These are phyloP conservation scores for Teunomyces lycoperdinae DNA, from an alignment of 805 yeast species.

Conservation along the genomic window DNA sequence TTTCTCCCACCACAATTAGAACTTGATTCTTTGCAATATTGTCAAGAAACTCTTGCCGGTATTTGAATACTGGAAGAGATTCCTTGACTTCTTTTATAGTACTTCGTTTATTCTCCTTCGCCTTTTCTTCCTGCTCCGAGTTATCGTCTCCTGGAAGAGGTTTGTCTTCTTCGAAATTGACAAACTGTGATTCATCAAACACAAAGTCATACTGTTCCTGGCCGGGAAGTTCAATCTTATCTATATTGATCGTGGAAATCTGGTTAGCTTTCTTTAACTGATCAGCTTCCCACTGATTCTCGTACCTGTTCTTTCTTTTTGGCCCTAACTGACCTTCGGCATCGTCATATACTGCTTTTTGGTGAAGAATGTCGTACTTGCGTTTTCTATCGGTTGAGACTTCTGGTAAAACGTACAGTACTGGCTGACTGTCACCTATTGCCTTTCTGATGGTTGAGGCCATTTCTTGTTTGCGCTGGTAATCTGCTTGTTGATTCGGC, in stretches of 20 bases:
- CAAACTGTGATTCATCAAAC: conserved; percentile 62
- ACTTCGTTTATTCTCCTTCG: conserved; percentile 5
- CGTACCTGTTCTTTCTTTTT: conserved; percentile 18
- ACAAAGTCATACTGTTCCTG: conserved; percentile 66
- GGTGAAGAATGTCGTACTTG: conserved; percentile 49
- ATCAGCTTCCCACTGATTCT: conserved; percentile 52
- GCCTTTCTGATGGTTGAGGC: conserved; percentile 14
- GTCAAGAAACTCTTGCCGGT: conserved; percentile 55
- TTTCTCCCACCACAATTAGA: conserved; percentile 76
- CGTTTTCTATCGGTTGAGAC: conserved; percentile 36
- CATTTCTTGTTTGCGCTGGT: conserved; percentile 15
- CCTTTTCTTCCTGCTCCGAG: conserved; percentile 28
- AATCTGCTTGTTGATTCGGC: conserved; percentile 15
- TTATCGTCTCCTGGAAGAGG: conserved; percentile 19
- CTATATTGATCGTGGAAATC: conserved; percentile 22
- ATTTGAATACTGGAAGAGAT: conserved; percentile 73
- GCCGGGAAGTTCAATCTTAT: conserved; percentile 40
- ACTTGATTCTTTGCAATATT: conserved; percentile 65
- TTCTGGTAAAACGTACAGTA: conserved; percentile 6
- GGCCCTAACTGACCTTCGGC: conserved; percentile 13
- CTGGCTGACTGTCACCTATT: not conserved
- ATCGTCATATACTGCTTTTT: conserved; percentile 25
- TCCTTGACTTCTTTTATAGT: conserved; percentile 45
- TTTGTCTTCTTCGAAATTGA: conserved; percentile 51
- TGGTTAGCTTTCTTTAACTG: conserved; percentile 45